Conservation (phyloP, 176 grass and related monocot species). For the Elaeis guineensis region DNA sequence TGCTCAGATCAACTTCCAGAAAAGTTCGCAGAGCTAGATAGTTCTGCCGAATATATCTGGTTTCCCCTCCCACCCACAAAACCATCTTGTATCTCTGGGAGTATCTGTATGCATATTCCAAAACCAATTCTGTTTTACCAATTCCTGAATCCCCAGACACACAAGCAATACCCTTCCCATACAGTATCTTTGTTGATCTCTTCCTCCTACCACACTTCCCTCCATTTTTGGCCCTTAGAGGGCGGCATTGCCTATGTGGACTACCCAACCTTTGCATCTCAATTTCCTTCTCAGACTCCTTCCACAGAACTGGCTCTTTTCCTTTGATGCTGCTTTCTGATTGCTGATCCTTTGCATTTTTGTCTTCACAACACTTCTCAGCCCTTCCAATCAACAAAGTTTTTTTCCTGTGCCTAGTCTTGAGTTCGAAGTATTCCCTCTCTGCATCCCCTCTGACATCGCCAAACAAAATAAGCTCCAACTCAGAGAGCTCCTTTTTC, state of each 20-base stretch:
- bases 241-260: slow-evolving; percentile 17
- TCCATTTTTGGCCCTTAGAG: slow-evolving; percentile 37
- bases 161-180: slow-evolving; percentile 96
- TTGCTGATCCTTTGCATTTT: slow-evolving; percentile 7
- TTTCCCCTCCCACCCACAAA: slow-evolving; percentile 89
- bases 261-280: slow-evolving; percentile 84
- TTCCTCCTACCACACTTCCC: slow-evolving; percentile 43
- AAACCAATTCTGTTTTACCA: slow-evolving; percentile 86
- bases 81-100: slow-evolving; percentile 92
- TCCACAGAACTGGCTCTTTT: slow-evolving; percentile 83
- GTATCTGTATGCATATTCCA: slow-evolving; percentile 90
- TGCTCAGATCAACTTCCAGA: slow-evolving; percentile 61
- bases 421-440: slow-evolving; percentile 86
- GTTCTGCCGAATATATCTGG: slow-evolving; percentile 76
- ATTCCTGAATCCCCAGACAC: slow-evolving; percentile 92
- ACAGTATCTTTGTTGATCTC: slow-evolving; percentile 71
- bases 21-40: slow-evolving; percentile 64
- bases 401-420: slow-evolving; percentile 61
- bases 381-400: slow-evolving; percentile 23
- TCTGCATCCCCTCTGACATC: slow-evolving; percentile 86
- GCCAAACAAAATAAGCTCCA: slow-evolving; percentile 92
- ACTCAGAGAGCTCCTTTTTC: slow-evolving; percentile 86
- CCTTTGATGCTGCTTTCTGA: slow-evolving; percentile 59
- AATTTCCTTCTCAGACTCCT: slow-evolving; percentile 89
- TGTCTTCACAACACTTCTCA: slow-evolving; percentile 36